Evolutionary conservation across 2,329 filamentous ascomycete species (phyloP).

Genomic region (Ascochyta pisi): DNA sequence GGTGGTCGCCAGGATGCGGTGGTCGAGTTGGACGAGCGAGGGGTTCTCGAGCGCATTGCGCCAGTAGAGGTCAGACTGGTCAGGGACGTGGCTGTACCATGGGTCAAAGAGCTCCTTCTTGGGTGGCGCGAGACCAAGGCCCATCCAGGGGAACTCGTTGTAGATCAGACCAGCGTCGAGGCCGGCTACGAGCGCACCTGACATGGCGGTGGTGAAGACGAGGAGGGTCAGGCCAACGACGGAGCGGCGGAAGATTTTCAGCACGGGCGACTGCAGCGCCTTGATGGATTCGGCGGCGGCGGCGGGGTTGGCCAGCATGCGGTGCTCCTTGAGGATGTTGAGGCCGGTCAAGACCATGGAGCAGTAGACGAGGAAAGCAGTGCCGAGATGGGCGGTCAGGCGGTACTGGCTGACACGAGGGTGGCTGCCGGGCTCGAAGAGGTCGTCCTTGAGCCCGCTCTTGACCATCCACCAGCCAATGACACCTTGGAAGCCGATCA

Average conservation of each 20-base stretch:
- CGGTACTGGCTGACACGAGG: constrained; percentile 95
- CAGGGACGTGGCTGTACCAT: constrained; percentile 82
- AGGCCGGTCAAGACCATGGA: constrained; percentile 94
- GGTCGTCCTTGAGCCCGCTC: constrained; percentile 91
- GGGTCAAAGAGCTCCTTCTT: constrained; percentile 81
- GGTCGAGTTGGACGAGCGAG: constrained; percentile 91
- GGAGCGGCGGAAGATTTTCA: constrained; percentile 75
- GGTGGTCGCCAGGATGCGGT: constrained; percentile 87
- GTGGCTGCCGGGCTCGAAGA: constrained; percentile 89
- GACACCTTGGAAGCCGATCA: constrained; percentile 94
- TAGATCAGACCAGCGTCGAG: constrained; percentile 97
- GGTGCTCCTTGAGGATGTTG: constrained; percentile 78
- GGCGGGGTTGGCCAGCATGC: constrained; percentile 71
- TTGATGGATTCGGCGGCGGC: constrained; percentile 66
- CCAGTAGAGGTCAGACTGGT: constrained; percentile 89
- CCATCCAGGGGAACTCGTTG: constrained; percentile 98
- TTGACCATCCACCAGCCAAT: constrained; percentile 99
- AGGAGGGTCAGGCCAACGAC: constrained; percentile 74
- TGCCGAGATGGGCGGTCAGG: constrained; percentile 84
- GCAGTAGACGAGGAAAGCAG: constrained; percentile 90
- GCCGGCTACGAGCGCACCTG: constrained; percentile 90
- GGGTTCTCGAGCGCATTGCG: constrained; percentile 98
- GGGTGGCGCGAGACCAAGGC: constrained; percentile 79
- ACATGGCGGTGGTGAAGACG: constrained; percentile 90
- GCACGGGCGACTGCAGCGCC: constrained; percentile 67